Evolutionary conservation across 192 early-diverging fungal species (phyloP), one percentile per base, ranked within the genome.

Genomic region (Gonapodya prolifera): DNA sequence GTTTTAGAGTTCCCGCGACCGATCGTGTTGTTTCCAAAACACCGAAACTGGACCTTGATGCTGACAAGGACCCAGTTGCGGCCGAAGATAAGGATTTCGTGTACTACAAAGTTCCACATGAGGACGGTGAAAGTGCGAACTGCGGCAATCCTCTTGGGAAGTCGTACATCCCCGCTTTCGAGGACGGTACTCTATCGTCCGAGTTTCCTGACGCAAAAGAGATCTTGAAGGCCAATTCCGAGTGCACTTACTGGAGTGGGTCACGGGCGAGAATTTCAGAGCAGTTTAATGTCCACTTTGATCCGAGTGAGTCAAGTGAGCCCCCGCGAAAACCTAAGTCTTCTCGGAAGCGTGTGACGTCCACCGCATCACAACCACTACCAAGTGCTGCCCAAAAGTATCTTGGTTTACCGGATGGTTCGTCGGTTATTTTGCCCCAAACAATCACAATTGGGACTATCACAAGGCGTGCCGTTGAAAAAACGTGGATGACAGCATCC

Each of bases 401-500:
- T 29, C 28, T 29, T 77, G n/a, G 31, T 61, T 74, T 13, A 36
- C 73, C 36, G 78, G 77, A 16, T 32, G 32, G 32, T 29, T 76
- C 82, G 74, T 93, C 94, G 2, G 89, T 96, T 17, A 98, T 99
- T 76, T 78, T 99, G 69, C 97, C 97, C 23, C 91, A 93, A 76
- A 91, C 93, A 33, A 86, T 95, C 70, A 87, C 91, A 16, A 99
- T 99, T 95, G 97, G 97, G 30, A 97, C 97, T 0, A 87, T 98
- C n/a, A 99, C 97, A 0, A 87, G 97, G 1, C 89, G 97, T 1
- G 94, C 91, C 0, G 94, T 96, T 1, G 97, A 99, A 80, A 84
- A 87, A 31, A 95, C 94, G 2, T 99, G 97, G 97, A 87, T 96
- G 86, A 97, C 97, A 1, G 97, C 96, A 2, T 89, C 94, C 75